Base-by-base conservation (phyloP, 2,329 filamentous ascomycete species). In the Neoascochyta sp. region DNA sequence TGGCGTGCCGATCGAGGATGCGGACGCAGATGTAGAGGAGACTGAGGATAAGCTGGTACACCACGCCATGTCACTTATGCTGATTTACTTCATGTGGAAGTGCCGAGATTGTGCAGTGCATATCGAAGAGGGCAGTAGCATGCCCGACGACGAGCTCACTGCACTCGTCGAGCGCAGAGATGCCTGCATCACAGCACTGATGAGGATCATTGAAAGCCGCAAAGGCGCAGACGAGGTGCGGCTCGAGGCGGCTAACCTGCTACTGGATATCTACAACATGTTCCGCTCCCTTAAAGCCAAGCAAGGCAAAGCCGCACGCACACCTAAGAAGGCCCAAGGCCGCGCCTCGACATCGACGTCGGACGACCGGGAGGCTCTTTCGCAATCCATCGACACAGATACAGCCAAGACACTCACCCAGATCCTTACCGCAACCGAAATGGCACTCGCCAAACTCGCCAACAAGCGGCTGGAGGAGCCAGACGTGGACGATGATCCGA, bases 51-150 rank as follows among this genome's bases (percentile, higher is more conserved):
- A 86, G 43, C 71, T 92, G 23, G 80, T 87, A 5, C 72, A 78
- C 2, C 83, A 81, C 48, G 82, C 87, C 16, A 83, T 93, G 51
- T 83, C 84, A 44, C 74, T 81, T 2, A 73, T 83, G 28, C 74
- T 88, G 25, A 87, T 93, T 64, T 96, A 95, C 66, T 94, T 95
- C 57, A 86, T 94, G 79, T 98, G 92, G 92, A 90, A 92, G 57
- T 75, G 83, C 13, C 76, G 78, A 30, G 69, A 73, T 22, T 55
- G 65, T 26, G 52, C 57, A n/a, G 43, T 45, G 4, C 43, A 55
- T 10, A 50, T 69, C 24, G 71, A 53, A 27, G 39, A 51, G 9
- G 52, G 47, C 8, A 58, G 52, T 5, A 38, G 69, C 4, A 73
- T 86, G 32, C 52, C 77, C 1, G 70, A 77, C 27, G 62, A 68